Base-by-base conservation (phyloP, 352 stramenopile genomes). In the Phytophthora pinifolia region DNA sequence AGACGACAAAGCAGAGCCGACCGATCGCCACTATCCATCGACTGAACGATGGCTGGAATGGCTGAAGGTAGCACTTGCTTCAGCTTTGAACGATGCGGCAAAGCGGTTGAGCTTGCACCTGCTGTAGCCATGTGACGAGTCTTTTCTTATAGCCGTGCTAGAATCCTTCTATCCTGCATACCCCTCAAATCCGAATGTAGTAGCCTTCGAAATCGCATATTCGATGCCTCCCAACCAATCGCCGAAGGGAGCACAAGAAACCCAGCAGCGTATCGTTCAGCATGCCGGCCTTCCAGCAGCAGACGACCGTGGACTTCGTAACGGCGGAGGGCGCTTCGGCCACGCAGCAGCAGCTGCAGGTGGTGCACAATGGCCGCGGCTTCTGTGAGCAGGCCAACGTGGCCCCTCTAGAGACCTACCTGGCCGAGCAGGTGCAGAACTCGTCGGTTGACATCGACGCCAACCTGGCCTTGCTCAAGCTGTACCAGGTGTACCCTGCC, bases 391-490 rank as follows among this genome's bases (percentile, higher is more conserved):
- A 74, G 49, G 65, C 47, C 17, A 64, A 69, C 22, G 66, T 90
- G 41, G 52, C 60, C 30, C 51, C 78, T 25, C 62, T 94, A 38
- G 83, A 91, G 60, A 59, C 56, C 54, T 93, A 92, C 67, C 49
- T 93, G 42, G 67, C 66, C 31, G 85, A 95, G 71, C 83, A 95
- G 77, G 48, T 93, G 56, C 32, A 69, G 44, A 77, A 65, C 61
- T 54, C 49, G 15, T 76, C 58, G 9, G 70, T 92, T 29, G 83
- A 93, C 48, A 74, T 88, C 25, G 79, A 94, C 66, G 81, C 85
- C 48, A 72, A 86, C 59, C 63, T 94, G 54, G 79, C 79, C 59
- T 74, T 94, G 54, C 70, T 94, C 51, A 91, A 90, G 70, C 70
- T 94, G 44, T 94, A 91, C 70, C 61, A 86, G 39, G 57, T 94